Evolutionary conservation across 176 grass and related monocot species (phyloP).

Genomic region (Triticum urartu): DNA sequence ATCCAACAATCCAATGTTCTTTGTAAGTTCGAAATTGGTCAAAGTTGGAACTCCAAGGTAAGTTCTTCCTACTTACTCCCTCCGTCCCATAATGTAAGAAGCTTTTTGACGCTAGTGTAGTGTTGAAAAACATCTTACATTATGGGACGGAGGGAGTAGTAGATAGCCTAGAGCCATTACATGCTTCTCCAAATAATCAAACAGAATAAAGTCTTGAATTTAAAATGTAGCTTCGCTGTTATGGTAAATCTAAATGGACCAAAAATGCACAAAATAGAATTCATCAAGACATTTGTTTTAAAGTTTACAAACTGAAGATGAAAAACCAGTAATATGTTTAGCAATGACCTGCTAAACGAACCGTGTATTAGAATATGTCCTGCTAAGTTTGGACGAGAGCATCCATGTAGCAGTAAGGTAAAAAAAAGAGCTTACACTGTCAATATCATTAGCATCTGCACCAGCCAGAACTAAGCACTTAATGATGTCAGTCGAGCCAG

Average conservation of each 20-base stretch:
- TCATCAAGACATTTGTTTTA: not conserved
- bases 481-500: conserved; percentile 33
- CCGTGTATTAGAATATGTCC: not conserved
- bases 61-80: not conserved
- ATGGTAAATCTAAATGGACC: not conserved
- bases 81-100: too few species aligned
- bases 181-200: not conserved
- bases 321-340: not conserved
- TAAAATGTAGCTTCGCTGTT: not conserved
- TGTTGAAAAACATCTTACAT: too few species aligned
- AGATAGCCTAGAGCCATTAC: not conserved
- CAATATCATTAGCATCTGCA: conserved; percentile 37
- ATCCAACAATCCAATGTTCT: not conserved
- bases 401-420: not conserved
- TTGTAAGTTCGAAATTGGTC: not conserved
- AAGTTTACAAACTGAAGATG: not conserved
- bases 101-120: too few species aligned
- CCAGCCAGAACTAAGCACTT: conserved; percentile 31
- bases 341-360: not conserved
- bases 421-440: conserved; percentile 14
- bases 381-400: not conserved
- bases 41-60: not conserved
- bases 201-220: not conserved
- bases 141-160: not conserved
- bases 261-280: not conserved